phyloP scores from a whole-genome alignment of 2,329 filamentous ascomycete species.

The Colletotrichum lentis region DNA sequence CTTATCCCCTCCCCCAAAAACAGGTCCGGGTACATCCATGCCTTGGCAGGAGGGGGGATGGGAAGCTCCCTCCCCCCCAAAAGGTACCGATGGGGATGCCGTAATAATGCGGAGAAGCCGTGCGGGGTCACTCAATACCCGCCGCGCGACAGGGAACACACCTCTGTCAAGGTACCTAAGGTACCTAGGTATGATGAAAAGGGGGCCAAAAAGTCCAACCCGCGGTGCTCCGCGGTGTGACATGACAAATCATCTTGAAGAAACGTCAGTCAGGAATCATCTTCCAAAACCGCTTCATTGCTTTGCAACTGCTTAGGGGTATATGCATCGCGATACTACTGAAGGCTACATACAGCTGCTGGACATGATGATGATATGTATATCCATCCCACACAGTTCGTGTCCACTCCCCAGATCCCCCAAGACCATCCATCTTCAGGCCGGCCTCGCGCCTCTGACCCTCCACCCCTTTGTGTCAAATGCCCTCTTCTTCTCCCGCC shows the following conservation, averaged over 20 bases:
- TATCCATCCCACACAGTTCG: neutral
- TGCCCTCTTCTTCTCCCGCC: neutral
- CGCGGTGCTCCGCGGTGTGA: too few relatives aligned
- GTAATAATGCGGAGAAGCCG: too few relatives aligned
- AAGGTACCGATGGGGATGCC: neutral
- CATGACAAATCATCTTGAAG: too few relatives aligned
- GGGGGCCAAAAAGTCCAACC: too few relatives aligned
- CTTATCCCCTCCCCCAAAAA: neutral
- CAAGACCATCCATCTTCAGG: neutral
- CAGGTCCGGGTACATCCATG: constrained; percentile 4
- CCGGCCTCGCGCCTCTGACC: neutral
- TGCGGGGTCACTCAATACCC: too few relatives aligned
- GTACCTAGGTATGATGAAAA: too few relatives aligned
- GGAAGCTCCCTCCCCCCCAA: neutral
- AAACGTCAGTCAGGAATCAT: too few relatives aligned
- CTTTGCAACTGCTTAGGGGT: constrained; percentile 23
- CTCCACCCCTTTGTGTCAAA: neutral
- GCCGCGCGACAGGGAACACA: too few relatives aligned
- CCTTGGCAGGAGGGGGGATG: constrained; percentile 28
- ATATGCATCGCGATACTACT: constrained; percentile 33
- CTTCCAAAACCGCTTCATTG: too few relatives aligned
- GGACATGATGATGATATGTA: neutral
- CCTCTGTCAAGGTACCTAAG: too few relatives aligned
- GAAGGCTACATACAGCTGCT: constrained; percentile 11
- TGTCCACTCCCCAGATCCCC: neutral